Percentiles rank a stretch among this genome's conserved stretches.
Evolutionary conservation across 139 green algal genomes (phyloP).

Genomic region (Picochlorum sp.): DNA sequence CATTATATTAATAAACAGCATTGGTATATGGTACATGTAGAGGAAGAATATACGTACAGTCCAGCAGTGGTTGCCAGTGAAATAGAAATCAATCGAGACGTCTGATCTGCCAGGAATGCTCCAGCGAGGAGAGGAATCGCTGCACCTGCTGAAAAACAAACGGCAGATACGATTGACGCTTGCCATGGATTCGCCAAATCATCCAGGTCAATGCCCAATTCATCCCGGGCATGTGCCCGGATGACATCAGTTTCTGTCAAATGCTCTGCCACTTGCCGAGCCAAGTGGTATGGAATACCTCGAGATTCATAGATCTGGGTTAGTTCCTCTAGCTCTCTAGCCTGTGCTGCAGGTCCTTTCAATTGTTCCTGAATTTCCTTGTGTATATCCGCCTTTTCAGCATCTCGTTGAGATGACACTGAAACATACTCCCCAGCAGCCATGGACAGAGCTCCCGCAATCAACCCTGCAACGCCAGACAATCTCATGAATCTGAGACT

Average conservation of each 20-base stretch:
- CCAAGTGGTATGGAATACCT: slow-evolving; percentile 53
- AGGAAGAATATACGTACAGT: slow-evolving; percentile 9
- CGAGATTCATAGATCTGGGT: slow-evolving; percentile 58
- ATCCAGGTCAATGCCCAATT: slow-evolving; percentile 88
- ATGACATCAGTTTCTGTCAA: slow-evolving; percentile 71
- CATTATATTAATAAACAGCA: background rate
- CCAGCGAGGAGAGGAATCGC: slow-evolving; percentile 53
- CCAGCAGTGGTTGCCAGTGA: slow-evolving; percentile 20
- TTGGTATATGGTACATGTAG: background rate
- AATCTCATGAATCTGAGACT: slow-evolving; percentile 38
- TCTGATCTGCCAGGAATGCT: slow-evolving; percentile 46
- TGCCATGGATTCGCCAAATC: slow-evolving; percentile 70
- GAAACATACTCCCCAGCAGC: slow-evolving; percentile 67
- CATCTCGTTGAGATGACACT: slow-evolving; percentile 50
- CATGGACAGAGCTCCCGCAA: slow-evolving; percentile 53
- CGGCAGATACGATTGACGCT: slow-evolving; percentile 44
- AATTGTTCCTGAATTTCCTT: slow-evolving; percentile 61
- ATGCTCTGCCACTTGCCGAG: slow-evolving; percentile 34
- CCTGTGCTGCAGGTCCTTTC: slow-evolving; percentile 43
- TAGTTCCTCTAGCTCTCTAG: slow-evolving; percentile 65
- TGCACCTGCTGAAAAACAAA: slow-evolving; percentile 54
- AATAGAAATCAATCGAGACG: slow-evolving; percentile 37
- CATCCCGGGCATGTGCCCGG: slow-evolving; percentile 72
- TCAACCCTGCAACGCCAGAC: slow-evolving; percentile 53
- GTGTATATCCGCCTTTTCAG: slow-evolving; percentile 70